Conservation (phyloP, 2,329 filamentous ascomycete species). For the Madurella fahalii region DNA sequence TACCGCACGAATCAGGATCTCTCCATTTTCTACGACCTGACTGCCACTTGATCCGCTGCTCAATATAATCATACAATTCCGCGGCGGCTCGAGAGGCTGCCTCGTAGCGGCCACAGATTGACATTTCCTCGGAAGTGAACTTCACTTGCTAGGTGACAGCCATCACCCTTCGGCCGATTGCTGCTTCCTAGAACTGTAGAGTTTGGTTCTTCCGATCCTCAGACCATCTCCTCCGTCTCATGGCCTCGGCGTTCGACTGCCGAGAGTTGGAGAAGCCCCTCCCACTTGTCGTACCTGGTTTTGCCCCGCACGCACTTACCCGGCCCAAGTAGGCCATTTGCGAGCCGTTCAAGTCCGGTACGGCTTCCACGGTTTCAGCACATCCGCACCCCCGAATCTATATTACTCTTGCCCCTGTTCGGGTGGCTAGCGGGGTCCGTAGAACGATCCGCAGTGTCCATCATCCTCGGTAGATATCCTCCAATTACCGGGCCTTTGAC, state of each 20-base stretch:
- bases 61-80: too few relatives aligned
- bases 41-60: too few relatives aligned
- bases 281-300: not conserved
- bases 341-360: not conserved
- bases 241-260: constrained; percentile 12
- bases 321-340: too few relatives aligned
- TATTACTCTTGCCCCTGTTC: not conserved
- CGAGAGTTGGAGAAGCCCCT: constrained; percentile 21
- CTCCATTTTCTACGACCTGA: too few relatives aligned
- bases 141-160: too few relatives aligned
- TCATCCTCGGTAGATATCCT: not conserved
- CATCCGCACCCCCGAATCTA: constrained; percentile 13
- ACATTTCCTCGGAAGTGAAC: too few relatives aligned
- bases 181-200: too few relatives aligned
- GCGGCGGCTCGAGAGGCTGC: too few relatives aligned
- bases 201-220: not conserved
- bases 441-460: not conserved
- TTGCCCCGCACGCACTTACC: constrained; percentile 19
- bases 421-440: constrained; percentile 5
- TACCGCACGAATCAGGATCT: too few relatives aligned
- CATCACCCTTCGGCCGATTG: too few relatives aligned
- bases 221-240: not conserved
- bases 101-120: too few relatives aligned
- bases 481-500: not conserved
- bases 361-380: constrained; percentile 13